phyloP scores from a whole-genome alignment of 2,329 filamentous ascomycete species.

The Raffaelea albimanens region DNA sequence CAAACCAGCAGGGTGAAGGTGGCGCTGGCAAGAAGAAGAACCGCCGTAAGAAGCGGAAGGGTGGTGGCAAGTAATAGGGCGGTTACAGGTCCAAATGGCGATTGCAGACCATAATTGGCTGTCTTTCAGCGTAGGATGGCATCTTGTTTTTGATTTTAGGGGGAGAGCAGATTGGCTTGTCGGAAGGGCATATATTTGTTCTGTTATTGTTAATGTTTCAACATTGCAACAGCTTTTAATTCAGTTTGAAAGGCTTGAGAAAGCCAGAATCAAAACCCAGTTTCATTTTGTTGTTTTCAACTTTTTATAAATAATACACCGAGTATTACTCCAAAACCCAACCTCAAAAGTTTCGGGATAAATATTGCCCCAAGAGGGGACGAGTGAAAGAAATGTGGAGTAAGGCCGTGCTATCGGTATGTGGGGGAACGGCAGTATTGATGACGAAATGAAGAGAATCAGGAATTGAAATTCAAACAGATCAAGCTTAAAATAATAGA shows the following conservation, averaged over 20 bases:
- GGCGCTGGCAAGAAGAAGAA: slow-evolving; percentile 25
- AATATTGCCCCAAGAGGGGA: slow-evolving; percentile 28
- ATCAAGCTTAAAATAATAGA: neutral
- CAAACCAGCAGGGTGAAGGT: slow-evolving; percentile 9
- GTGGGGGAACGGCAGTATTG: neutral
- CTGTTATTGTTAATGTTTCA: too few species aligned
- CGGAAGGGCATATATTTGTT: too few species aligned
- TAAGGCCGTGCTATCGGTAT: slow-evolving; percentile 43
- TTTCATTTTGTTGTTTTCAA: too few species aligned
- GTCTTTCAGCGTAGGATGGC: too few species aligned
- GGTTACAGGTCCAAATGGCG: too few species aligned
- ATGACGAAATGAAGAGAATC: neutral
- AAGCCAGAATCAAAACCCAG: too few species aligned
- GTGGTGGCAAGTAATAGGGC: slow-evolving; percentile 19
- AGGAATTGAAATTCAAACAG: neutral
- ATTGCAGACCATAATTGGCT: too few species aligned
- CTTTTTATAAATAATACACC: too few species aligned
- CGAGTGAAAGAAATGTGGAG: slow-evolving; percentile 52
- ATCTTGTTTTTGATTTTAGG: too few species aligned
- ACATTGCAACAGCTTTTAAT: too few species aligned
- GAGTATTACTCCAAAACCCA: slow-evolving; percentile 3
- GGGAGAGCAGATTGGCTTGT: too few species aligned
- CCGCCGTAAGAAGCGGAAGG: slow-evolving; percentile 28
- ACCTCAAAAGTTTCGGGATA: slow-evolving; percentile 26
- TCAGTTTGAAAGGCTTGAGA: too few species aligned